These are phyloP conservation scores for Gnomoniopsis sp. DNA, from an alignment of 2,329 filamentous ascomycete species.

Conservation along the genomic window DNA sequence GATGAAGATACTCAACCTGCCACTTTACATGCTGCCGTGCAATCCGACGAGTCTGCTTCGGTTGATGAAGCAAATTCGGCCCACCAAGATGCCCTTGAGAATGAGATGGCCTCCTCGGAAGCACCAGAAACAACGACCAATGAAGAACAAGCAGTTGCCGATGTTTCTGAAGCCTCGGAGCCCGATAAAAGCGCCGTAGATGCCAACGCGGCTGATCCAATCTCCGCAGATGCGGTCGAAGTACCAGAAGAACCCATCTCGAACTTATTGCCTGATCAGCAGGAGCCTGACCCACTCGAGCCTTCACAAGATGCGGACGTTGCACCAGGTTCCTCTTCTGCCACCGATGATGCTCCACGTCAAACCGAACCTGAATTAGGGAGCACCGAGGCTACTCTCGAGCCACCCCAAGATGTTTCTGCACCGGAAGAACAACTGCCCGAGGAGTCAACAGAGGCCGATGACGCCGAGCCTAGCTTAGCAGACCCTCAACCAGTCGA, in stretches of 20 bases:
- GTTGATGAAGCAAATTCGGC: neutral
- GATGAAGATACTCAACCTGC: neutral
- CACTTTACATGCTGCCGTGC: neutral
- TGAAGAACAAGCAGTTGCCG: neutral
- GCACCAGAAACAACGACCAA: neutral
- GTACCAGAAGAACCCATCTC: too few species aligned
- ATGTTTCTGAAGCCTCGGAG: neutral
- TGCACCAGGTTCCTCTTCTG: too few species aligned
- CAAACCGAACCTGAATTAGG: too few species aligned
- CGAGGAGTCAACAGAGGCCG: neutral
- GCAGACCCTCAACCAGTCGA: neutral
- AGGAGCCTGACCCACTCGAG: neutral
- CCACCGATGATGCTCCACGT: too few species aligned
- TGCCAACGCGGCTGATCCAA: neutral
- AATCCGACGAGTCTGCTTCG: neutral
- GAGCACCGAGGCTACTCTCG: neutral
- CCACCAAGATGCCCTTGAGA: neutral
- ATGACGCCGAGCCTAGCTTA: neutral
- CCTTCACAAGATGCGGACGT: neutral
- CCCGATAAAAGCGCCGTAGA: neutral
- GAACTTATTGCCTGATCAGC: neutral
- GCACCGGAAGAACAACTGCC: neutral
- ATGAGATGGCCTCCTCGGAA: neutral
- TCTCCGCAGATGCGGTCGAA: neutral
- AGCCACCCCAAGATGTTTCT: neutral